Conservation (phyloP, 2,329 filamentous ascomycete genomes). For the Aspergillaceae sp. region DNA sequence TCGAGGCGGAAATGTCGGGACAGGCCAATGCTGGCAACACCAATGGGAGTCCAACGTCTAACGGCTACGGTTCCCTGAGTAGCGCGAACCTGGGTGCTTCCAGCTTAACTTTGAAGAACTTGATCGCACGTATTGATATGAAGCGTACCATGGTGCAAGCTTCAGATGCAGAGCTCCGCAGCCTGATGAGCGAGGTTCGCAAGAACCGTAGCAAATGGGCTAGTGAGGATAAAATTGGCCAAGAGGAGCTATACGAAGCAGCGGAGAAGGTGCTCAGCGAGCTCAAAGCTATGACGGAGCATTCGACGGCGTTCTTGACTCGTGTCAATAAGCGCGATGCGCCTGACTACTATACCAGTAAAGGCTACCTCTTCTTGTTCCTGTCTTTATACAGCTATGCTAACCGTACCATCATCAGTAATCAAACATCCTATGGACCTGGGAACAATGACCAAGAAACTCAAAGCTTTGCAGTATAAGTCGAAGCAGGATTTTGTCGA, state of each 20-base stretch:
- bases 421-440: slow-evolving; percentile 98
- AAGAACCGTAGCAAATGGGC: slow-evolving; percentile 99
- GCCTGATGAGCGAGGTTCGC: slow-evolving; percentile 90
- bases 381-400: not conserved
- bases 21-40: slow-evolving; percentile 48
- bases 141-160: slow-evolving; percentile 84
- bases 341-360: slow-evolving; percentile 87
- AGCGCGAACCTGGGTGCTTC: slow-evolving; percentile 92
- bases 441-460: slow-evolving; percentile 95
- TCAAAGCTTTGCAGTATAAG: slow-evolving; percentile 70
- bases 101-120: slow-evolving; percentile 89
- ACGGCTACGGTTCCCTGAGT: slow-evolving; percentile 79
- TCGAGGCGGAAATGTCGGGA: slow-evolving; percentile 86
- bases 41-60: slow-evolving; percentile 44
- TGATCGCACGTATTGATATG: slow-evolving; percentile 90
- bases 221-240: slow-evolving; percentile 91
- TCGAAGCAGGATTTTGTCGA: slow-evolving; percentile 91
- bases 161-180: slow-evolving; percentile 84
- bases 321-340: slow-evolving; percentile 95
- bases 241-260: slow-evolving; percentile 95
- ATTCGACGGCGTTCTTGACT: slow-evolving; percentile 90
- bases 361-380: slow-evolving; percentile 30
- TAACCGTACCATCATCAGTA: slow-evolving; percentile 39
- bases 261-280: slow-evolving; percentile 95
- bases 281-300: slow-evolving; percentile 93